Evolutionary conservation across 352 stramenopile genomes (phyloP), one percentile per base, ranked within the genome.

Genomic region (Globisporangium camurandrum): DNA sequence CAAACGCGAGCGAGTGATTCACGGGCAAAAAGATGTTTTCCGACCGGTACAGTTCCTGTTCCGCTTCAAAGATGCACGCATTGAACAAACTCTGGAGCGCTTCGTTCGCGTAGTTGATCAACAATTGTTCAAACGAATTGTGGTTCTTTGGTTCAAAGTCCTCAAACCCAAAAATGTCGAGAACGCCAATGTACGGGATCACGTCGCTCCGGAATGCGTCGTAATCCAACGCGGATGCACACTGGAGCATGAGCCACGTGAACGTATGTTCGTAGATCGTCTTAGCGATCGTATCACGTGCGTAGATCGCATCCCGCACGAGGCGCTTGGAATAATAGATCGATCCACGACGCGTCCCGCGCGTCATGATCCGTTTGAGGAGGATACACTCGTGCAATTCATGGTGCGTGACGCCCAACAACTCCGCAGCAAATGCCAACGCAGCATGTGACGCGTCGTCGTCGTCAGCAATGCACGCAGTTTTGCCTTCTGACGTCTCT

Each of bases 71-170:
- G 39, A 93, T 84, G 51, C 87, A 89, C 8, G 81, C 57, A 55
- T 96, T 97, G 61, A 97, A 97, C 1, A 92, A 67, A 50, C 75
- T 86, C 59, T 96, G 88, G 17, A 97, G 64, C 43, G 82, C 86
- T 51, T 97, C 88, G 59, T 97, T 97, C 26, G 84, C 82, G 66
- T 95, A 97, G 67, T 97, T 97, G 68, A 97, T 97, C 20, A 92
- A 69, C 28, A 97, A 47, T 57, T 97, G 88, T 62, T 97, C 88
- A 45, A 96, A 95, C 40, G 74, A 92, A 66, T 97, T 97, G 48
- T 69, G 76, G 56, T 89, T 89, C 61, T 84, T 97, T 6, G 76
- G 69, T 51, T 91, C 69, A 39, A 97, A 93, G 46, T 87, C 84
- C 56, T 96, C 87, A 57, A 96, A 96, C 16, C 88, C 88, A 54